phyloP scores from a whole-genome alignment of 2,329 filamentous ascomycete species.

The Taxawa tesnikishii region DNA sequence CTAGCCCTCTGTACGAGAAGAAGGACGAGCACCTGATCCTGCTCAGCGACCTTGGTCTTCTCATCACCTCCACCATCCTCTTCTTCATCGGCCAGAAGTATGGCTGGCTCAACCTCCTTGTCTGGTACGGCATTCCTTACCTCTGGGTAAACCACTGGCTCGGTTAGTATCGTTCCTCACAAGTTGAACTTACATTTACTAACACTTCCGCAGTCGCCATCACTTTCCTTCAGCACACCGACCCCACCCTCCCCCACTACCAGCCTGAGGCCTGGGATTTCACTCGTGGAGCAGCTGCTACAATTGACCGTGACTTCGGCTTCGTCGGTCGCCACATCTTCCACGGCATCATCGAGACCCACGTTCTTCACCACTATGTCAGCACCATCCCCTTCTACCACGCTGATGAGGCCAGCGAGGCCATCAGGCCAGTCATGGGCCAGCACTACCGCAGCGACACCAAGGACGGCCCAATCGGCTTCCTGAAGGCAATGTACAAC shows the following conservation, averaged over 20 bases:
- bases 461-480: slow-evolving; percentile 64
- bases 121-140: slow-evolving; percentile 95
- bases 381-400: slow-evolving; percentile 95
- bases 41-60: slow-evolving; percentile 68
- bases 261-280: slow-evolving; percentile 79
- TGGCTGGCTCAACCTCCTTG: slow-evolving; percentile 73
- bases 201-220: slow-evolving; percentile 59
- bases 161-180: slow-evolving; percentile 46
- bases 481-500: slow-evolving; percentile 71
- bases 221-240: slow-evolving; percentile 94
- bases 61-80: slow-evolving; percentile 49
- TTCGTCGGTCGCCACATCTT: slow-evolving; percentile 85
- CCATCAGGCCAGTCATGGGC: slow-evolving; percentile 92
- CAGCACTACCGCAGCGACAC: slow-evolving; percentile 82
- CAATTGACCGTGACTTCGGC: slow-evolving; percentile 93
- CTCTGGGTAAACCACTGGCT: slow-evolving; percentile 99
- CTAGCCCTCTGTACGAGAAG: slow-evolving; percentile 80
- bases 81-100: slow-evolving; percentile 61
- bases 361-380: slow-evolving; percentile 96
- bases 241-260: slow-evolving; percentile 90
- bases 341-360: slow-evolving; percentile 95
- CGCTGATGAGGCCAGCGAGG: slow-evolving; percentile 85
- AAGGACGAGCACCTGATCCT: slow-evolving; percentile 81
- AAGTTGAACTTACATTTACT: slow-evolving; percentile 7
- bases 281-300: slow-evolving; percentile 83